Percentiles rank a stretch among this genome's conserved stretches.
Evolutionary conservation across 352 stramenopile species (phyloP).

Genomic region (Globisporangium okanoganense): DNA sequence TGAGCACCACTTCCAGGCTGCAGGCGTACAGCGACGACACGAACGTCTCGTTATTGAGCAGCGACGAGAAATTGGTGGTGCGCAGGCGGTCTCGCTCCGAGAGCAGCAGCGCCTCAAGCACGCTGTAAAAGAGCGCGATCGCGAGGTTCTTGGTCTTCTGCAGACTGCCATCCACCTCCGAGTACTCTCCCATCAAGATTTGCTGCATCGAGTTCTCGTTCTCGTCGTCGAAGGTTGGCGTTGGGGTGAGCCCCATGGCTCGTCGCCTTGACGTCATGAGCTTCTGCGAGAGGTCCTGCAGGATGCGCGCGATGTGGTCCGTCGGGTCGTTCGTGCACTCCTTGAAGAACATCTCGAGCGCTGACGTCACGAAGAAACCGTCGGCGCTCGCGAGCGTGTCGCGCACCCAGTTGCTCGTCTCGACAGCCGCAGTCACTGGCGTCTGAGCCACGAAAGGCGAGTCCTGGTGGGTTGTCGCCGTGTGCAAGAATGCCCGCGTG

Average conservation of each 20-base stretch:
- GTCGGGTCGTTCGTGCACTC: constrained; percentile 55
- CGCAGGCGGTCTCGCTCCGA: constrained; percentile 65
- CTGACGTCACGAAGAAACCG: constrained; percentile 31
- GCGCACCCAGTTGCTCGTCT: constrained; percentile 82
- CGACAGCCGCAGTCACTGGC: constrained; percentile 71
- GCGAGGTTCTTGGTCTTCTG: constrained; percentile 65
- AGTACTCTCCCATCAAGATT: constrained; percentile 19
- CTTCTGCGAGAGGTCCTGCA: constrained; percentile 47
- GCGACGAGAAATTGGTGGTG: constrained; percentile 68
- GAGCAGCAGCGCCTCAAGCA: constrained; percentile 71
- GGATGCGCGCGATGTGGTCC: constrained; percentile 43
- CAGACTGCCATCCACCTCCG: constrained; percentile 72
- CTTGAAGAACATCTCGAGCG: constrained; percentile 56
- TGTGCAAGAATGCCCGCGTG: constrained; percentile 22
- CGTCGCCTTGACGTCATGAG: constrained; percentile 40
- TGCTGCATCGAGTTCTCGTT: constrained; percentile 8
- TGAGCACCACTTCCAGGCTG: constrained; percentile 80
- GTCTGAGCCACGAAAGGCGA: constrained; percentile 59
- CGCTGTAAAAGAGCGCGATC: constrained; percentile 75
- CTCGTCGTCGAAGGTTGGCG: constrained; percentile 7
- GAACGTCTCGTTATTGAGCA: constrained; percentile 82
- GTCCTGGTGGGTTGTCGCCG: constrained; percentile 22
- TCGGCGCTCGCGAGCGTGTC: constrained; percentile 37
- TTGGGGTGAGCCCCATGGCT: neutral
- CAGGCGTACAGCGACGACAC: constrained; percentile 76